phyloP scores from a whole-genome alignment of 2,329 filamentous ascomycete species.

The Aspergillus jensenii region DNA sequence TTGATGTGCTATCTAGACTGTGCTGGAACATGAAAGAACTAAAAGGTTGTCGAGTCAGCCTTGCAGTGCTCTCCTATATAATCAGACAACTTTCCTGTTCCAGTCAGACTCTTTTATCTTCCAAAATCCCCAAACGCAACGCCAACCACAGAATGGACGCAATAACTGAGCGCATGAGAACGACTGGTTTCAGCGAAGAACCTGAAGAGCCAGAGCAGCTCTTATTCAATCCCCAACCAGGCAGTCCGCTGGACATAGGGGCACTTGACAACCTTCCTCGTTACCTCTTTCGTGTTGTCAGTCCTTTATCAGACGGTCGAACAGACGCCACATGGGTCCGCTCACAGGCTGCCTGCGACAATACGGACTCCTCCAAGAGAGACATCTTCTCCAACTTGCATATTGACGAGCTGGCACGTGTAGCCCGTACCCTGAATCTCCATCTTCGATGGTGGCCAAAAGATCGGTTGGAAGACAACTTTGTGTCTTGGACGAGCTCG shows the following conservation, averaged over 20 bases:
- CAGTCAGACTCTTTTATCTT: too few relatives aligned
- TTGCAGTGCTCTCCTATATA: too few relatives aligned
- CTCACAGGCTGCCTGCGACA: background rate
- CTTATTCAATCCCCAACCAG: background rate
- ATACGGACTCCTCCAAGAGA: background rate
- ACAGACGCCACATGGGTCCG: background rate
- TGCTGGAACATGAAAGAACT: too few relatives aligned
- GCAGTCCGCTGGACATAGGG: background rate
- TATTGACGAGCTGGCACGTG: accelerated
- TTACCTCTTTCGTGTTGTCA: background rate
- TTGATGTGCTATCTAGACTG: too few relatives aligned
- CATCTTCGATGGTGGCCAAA: slow-evolving; percentile 2
- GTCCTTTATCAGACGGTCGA: background rate
- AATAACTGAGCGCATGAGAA: too few relatives aligned
- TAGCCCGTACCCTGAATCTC: background rate
- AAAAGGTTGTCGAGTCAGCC: too few relatives aligned
- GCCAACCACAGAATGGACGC: too few relatives aligned
- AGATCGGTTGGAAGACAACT: slow-evolving; percentile 10
- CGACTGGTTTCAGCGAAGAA: too few relatives aligned
- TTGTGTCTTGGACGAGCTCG: slow-evolving; percentile 20
- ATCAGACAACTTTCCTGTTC: too few relatives aligned
- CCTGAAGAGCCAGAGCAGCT: background rate
- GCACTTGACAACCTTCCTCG: background rate
- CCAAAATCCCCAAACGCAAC: too few relatives aligned
- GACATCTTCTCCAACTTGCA: background rate